Conservation (phyloP, 306 rosid genomes). For the Macrotyloma uniflorum region DNA sequence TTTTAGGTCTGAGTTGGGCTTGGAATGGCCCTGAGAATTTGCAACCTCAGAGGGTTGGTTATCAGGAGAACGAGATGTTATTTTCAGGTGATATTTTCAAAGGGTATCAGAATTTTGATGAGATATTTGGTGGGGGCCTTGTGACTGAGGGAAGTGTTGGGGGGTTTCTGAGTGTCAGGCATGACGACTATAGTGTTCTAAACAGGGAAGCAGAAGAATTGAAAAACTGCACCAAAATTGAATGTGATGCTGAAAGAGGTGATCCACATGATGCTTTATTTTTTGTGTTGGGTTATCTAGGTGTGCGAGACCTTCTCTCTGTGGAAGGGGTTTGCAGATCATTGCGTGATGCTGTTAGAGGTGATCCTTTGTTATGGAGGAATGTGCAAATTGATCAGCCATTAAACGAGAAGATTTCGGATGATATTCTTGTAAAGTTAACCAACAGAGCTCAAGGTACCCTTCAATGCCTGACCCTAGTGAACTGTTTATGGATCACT, state of each 20-base stretch:
- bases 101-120: conserved; percentile 39
- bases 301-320: conserved; percentile 64
- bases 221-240: conserved; percentile 22
- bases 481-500: conserved; percentile 54
- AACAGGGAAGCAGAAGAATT: conserved; percentile 35
- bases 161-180: conserved; percentile 32
- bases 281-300: conserved; percentile 57
- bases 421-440: conserved; percentile 57
- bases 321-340: conserved; percentile 66
- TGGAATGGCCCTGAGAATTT: conserved; percentile 49
- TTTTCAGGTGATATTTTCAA: conserved; percentile 38
- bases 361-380: conserved; percentile 69
- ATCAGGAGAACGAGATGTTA: conserved; percentile 34
- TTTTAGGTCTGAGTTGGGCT: conserved; percentile 53
- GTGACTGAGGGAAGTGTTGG: conserved; percentile 37
- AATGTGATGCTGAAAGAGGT: conserved; percentile 40
- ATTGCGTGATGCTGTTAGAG: conserved; percentile 48
- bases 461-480: conserved; percentile 61
- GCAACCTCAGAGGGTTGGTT: conserved; percentile 30
- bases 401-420: conserved; percentile 48
- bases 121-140: conserved; percentile 11
- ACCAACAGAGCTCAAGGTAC: conserved; percentile 68
- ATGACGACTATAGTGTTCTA: conserved; percentile 14
- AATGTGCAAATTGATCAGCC: conserved; percentile 52
- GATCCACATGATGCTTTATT: conserved; percentile 63